These are phyloP conservation scores for Ogataea sp. DNA, from an alignment of 805 yeast species.

Conservation along the genomic window DNA sequence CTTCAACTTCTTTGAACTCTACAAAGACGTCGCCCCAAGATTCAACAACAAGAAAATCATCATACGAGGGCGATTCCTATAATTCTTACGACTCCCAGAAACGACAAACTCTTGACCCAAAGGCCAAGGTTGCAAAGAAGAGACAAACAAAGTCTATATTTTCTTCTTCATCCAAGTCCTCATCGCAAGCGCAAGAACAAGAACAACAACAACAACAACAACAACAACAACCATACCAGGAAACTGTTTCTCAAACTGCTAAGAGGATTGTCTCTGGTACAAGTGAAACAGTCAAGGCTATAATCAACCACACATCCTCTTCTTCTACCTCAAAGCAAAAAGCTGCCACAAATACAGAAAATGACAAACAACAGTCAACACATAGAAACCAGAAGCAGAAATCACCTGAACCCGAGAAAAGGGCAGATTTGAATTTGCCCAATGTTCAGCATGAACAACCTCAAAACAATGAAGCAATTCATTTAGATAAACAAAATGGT, in stretches of 20 bases:
- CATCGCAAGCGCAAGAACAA: not conserved
- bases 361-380: no score
- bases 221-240: conserved; percentile 1
- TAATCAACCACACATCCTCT: not conserved
- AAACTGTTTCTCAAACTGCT: conserved; percentile 1
- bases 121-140: not conserved
- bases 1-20: no score
- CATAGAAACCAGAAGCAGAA: not conserved
- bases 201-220: conserved; percentile 1
- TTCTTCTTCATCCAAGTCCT: not conserved
- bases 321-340: no score
- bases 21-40: no score
- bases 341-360: no score
- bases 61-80: no score
- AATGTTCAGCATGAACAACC: not conserved
- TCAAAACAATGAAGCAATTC: conserved; percentile 1
- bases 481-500: no score
- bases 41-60: no score
- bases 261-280: not conserved
- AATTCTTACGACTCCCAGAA: not conserved
- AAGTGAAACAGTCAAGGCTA: not conserved
- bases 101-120: not conserved
- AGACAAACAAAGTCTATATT: not conserved
- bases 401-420: not conserved
- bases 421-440: no score